Conservation (phyloP, 2,329 filamentous ascomycete genomes). For the Alternaria dauci region DNA sequence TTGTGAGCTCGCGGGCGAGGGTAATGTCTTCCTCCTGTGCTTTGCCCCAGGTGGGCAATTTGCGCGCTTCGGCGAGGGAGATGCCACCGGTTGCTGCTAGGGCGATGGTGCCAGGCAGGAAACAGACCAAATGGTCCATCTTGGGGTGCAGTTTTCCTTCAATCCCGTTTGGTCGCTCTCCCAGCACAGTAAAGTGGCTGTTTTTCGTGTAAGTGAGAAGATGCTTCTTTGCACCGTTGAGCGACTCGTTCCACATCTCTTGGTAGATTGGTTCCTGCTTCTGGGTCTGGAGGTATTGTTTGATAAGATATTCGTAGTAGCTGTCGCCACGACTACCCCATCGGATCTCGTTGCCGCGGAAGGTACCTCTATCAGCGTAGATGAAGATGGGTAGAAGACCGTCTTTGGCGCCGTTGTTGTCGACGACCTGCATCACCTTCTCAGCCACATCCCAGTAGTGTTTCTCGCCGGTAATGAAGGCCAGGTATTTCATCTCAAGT, state of each 20-base stretch:
- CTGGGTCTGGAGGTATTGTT: constrained; percentile 95
- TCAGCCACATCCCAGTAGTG: constrained; percentile 93
- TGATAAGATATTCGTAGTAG: constrained; percentile 98
- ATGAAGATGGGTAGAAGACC: constrained; percentile 94
- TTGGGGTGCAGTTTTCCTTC: constrained; percentile 75
- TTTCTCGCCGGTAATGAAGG: constrained; percentile 91
- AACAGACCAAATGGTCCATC: constrained; percentile 98
- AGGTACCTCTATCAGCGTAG: constrained; percentile 78
- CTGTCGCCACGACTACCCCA: constrained; percentile 94
- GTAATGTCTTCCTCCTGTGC: constrained; percentile 86
- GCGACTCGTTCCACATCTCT: constrained; percentile 90
- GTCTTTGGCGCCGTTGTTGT: constrained; percentile 79
- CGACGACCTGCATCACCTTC: constrained; percentile 89
- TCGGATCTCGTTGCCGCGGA: constrained; percentile 85
- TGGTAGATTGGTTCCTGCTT: constrained; percentile 84
- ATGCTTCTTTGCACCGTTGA: constrained; percentile 88
- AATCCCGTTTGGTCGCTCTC: constrained; percentile 81
- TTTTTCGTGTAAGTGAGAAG: constrained; percentile 87
- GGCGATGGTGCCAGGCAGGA: constrained; percentile 95
- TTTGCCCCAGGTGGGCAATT: constrained; percentile 73
- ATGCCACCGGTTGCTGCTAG: constrained; percentile 83
- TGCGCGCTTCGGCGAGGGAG: constrained; percentile 76
- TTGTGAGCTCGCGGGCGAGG: constrained; percentile 88
- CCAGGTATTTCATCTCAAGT: constrained; percentile 95
- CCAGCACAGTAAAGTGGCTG: constrained; percentile 85